These are phyloP conservation scores for Gossypium longicalyx DNA, from an alignment of 345 rosid genomes.

Conservation along the genomic window DNA sequence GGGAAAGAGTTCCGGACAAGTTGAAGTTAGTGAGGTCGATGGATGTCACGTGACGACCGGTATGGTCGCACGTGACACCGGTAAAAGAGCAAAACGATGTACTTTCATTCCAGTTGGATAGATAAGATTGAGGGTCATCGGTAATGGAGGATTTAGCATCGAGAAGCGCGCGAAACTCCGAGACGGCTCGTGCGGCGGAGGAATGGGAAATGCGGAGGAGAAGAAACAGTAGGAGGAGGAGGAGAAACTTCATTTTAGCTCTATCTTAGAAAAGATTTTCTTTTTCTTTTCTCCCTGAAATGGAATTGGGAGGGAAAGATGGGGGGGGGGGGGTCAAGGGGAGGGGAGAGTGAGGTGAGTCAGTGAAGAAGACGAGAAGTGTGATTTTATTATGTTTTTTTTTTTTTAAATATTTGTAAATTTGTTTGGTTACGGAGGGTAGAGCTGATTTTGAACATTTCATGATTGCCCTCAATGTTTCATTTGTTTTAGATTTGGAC, in stretches of 20 bases:
- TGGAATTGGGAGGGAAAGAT: slow-evolving; percentile 2
- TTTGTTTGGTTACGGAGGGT: neutral
- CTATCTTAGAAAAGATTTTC: neutral
- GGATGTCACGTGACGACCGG: slow-evolving; percentile 56
- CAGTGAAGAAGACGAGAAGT: slow-evolving; percentile 9
- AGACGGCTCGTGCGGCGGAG: slow-evolving; percentile 30
- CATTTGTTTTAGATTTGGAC: too few species aligned
- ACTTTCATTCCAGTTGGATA: slow-evolving; percentile 61
- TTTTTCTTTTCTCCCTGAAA: slow-evolving; percentile 13
- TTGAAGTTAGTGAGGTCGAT: slow-evolving; percentile 59
- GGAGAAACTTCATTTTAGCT: slow-evolving; percentile 39
- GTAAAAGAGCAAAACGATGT: slow-evolving; percentile 54
- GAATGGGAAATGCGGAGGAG: slow-evolving; percentile 42
- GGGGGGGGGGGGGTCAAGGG: neutral
- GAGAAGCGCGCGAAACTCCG: slow-evolving; percentile 72
- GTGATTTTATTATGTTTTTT: slow-evolving; percentile 26
- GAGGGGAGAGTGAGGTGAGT: neutral
- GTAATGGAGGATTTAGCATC: slow-evolving; percentile 63
- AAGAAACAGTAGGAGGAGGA: slow-evolving; percentile 35
- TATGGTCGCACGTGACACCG: slow-evolving; percentile 65
- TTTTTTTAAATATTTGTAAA: neutral
- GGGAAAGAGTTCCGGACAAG: slow-evolving; percentile 68
- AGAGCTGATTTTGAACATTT: neutral
- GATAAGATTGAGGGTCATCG: slow-evolving; percentile 48
- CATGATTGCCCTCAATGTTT: too few species aligned